Evolutionary conservation across 2,329 filamentous ascomycete genomes (phyloP).

Genomic region (Colletotrichum viniferum): DNA sequence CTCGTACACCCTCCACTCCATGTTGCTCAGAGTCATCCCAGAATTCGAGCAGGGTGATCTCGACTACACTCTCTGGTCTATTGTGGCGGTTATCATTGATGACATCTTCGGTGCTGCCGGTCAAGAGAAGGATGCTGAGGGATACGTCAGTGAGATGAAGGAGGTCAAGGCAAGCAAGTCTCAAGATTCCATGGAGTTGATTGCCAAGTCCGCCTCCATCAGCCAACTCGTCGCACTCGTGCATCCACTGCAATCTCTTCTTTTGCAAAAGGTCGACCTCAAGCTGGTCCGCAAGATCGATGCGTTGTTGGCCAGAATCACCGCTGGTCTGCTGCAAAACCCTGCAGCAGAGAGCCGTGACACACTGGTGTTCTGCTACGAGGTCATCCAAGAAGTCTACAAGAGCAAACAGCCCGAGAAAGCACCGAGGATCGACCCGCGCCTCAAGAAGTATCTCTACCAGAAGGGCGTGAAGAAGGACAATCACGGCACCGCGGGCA

Average conservation of each 20-base stretch:
- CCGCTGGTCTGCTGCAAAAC: constrained; percentile 83
- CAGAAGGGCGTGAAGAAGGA: constrained; percentile 80
- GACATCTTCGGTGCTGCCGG: constrained; percentile 93
- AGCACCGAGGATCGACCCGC: constrained; percentile 63
- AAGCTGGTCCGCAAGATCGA: constrained; percentile 90
- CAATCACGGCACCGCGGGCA: constrained; percentile 73
- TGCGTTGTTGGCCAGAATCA: constrained; percentile 82
- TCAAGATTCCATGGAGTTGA: constrained; percentile 94
- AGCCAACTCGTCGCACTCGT: constrained; percentile 76
- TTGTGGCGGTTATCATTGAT: constrained; percentile 91
- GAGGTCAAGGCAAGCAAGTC: constrained; percentile 98
- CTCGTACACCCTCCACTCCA: constrained; percentile 92
- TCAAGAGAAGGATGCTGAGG: constrained; percentile 96
- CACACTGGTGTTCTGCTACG: constrained; percentile 92
- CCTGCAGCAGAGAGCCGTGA: constrained; percentile 78
- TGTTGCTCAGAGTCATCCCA: constrained; percentile 77
- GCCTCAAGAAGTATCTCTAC: constrained; percentile 76
- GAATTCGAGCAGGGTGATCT: constrained; percentile 80
- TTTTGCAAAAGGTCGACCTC: constrained; percentile 83
- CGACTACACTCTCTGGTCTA: constrained; percentile 81
- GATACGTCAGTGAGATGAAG: constrained; percentile 94
- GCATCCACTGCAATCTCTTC: constrained; percentile 75
- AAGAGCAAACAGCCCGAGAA: constrained; percentile 59
- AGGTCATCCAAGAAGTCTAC: constrained; percentile 89
- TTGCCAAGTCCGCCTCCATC: constrained; percentile 83